Evolutionary conservation across 768 basidiomycete species (phyloP).

Genomic region (Serendipita sp.): DNA sequence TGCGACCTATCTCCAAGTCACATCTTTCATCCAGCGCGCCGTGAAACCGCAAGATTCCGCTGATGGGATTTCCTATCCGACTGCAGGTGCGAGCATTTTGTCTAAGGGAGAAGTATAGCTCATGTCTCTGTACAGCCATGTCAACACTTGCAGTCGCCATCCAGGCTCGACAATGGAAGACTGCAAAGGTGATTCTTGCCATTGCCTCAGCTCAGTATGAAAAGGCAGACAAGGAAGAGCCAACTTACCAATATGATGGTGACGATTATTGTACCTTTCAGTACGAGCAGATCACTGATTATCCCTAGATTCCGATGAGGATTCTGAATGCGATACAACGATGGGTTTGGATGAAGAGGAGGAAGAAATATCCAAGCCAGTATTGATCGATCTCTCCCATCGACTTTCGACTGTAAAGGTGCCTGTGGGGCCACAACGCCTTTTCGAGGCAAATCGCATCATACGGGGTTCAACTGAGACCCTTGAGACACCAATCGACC

Average conservation of each 20-base stretch:
- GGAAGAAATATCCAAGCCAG: slow-evolving; percentile 24
- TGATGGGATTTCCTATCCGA: neutral
- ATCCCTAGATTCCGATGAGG: slow-evolving; percentile 24
- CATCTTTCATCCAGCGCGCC: slow-evolving; percentile 14
- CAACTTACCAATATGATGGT: slow-evolving; percentile 21
- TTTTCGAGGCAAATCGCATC: slow-evolving; percentile 19
- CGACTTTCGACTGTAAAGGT: slow-evolving; percentile 30
- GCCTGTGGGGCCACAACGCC: slow-evolving; percentile 23
- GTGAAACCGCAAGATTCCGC: neutral
- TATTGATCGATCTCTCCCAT: slow-evolving; percentile 33
- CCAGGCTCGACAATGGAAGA: slow-evolving; percentile 35
- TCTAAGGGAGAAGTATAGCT: neutral
- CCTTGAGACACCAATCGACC: slow-evolving; percentile 8
- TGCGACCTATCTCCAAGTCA: neutral
- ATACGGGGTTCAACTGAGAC: slow-evolving; percentile 17
- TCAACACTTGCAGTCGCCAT: slow-evolving; percentile 26
- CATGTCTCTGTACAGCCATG: slow-evolving; percentile 34
- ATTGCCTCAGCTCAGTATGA: slow-evolving; percentile 39
- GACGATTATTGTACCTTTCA: slow-evolving; percentile 17
- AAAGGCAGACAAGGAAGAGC: slow-evolving; percentile 24
- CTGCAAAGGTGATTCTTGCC: slow-evolving; percentile 42
- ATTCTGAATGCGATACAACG: slow-evolving; percentile 13
- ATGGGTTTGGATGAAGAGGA: slow-evolving; percentile 13
- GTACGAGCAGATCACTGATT: neutral
- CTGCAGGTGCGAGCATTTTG: neutral